Conservation (phyloP, 331 rosid genomes). For the Quercus phellos region DNA sequence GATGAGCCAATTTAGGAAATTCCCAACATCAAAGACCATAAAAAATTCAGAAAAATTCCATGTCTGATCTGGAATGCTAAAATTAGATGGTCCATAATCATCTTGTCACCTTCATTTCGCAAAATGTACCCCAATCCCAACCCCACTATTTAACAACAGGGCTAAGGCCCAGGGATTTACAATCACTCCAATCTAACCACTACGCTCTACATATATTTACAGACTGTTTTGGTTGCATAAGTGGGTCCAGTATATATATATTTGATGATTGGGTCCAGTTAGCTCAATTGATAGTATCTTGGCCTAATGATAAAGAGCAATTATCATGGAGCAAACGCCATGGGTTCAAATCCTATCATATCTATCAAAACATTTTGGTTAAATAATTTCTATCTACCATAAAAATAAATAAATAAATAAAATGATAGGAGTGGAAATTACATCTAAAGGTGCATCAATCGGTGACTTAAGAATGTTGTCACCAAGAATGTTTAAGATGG, state of each 20-base stretch:
- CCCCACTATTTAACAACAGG: neutral
- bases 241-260: too few relatives aligned
- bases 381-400: neutral
- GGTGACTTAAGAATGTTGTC: slow-evolving; percentile 70
- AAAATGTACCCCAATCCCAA: neutral
- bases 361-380: too few relatives aligned
- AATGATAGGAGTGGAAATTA: slow-evolving; percentile 38
- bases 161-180: neutral
- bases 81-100: too few relatives aligned
- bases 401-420: too few relatives aligned
- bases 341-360: too few relatives aligned
- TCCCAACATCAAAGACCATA: neutral
- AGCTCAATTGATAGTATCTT: too few relatives aligned
- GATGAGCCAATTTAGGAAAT: slow-evolving; percentile 6
- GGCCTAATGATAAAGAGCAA: too few relatives aligned
- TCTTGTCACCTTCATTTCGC: too few relatives aligned
- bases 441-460: slow-evolving; percentile 71
- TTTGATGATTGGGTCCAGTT: too few relatives aligned
- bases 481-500: slow-evolving; percentile 69
- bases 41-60: too few relatives aligned
- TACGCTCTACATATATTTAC: neutral
- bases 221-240: neutral
- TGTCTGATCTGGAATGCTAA: too few relatives aligned
- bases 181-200: neutral
- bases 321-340: too few relatives aligned